A percentile compares a stretch with the other conserved stretches of the same genome.
Conservation (phyloP, 371 early-diverging fungal genomes). For the Apophysomyces elegans region DNA sequence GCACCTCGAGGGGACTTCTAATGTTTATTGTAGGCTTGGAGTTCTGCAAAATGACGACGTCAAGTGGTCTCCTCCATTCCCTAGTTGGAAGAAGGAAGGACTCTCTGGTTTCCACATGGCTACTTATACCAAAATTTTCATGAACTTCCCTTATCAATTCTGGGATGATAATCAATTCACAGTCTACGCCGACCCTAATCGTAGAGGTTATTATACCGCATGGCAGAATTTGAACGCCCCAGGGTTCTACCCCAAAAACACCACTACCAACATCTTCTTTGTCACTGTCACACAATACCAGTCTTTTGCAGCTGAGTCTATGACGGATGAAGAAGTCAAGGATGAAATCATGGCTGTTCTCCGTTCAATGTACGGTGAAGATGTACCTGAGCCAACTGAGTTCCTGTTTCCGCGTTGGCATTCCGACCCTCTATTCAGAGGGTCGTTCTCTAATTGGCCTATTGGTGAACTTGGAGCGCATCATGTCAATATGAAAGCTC, state of each 20-base stretch:
- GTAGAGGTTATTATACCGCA: constrained; percentile 37
- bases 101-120: constrained; percentile 54
- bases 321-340: constrained; percentile 34
- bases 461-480: constrained; percentile 50
- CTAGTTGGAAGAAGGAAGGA: constrained; percentile 52
- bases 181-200: constrained; percentile 44
- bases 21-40: constrained; percentile 29
- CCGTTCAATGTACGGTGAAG: constrained; percentile 36
- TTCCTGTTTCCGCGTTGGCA: constrained; percentile 44
- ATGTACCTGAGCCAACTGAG: constrained; percentile 37
- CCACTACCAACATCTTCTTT: constrained; percentile 39
- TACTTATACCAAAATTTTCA: constrained; percentile 54
- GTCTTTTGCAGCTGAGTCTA: constrained; percentile 28
- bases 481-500: constrained; percentile 49
- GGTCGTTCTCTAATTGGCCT: constrained; percentile 50
- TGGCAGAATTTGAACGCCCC: constrained; percentile 43
- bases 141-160: constrained; percentile 49
- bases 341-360: constrained; percentile 37
- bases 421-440: constrained; percentile 39
- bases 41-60: constrained; percentile 48
- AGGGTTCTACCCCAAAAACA: constrained; percentile 31
- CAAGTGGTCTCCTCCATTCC: constrained; percentile 42
- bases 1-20: not conserved
- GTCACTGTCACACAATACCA: constrained; percentile 38
- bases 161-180: constrained; percentile 51